phyloP scores from a whole-genome alignment of 1,139 yeast species.

The Zygosaccharomyces pseudobailii region DNA sequence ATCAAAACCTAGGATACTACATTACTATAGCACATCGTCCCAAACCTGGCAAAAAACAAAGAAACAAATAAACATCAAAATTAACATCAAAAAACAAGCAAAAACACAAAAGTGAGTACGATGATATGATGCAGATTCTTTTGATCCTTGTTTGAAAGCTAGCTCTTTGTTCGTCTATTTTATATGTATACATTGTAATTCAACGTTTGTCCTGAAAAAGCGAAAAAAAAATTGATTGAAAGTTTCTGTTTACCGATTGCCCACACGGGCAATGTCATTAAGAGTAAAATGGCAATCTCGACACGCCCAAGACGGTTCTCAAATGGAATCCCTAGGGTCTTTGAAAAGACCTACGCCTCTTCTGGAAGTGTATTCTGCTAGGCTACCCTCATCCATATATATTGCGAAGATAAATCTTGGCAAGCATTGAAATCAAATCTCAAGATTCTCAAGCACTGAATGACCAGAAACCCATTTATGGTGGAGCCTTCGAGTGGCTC shows the following conservation, averaged over 20 bases:
- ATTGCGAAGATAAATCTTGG: background rate
- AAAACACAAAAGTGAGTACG: background rate
- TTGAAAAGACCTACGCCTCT: background rate
- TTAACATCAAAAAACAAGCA: background rate
- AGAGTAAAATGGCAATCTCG: background rate
- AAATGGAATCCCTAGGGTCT: background rate
- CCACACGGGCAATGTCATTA: slow-evolving; percentile 1
- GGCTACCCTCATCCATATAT: background rate
- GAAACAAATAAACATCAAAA: slow-evolving; percentile 1
- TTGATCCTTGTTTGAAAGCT: background rate
- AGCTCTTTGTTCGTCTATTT: background rate
- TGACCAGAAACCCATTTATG: slow-evolving; percentile 34
- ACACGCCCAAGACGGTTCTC: background rate
- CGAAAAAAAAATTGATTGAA: background rate
- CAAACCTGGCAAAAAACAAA: slow-evolving; percentile 3
- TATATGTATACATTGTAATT: background rate
- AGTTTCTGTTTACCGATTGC: slow-evolving; percentile 1
- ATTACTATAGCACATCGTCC: slow-evolving; percentile 1
- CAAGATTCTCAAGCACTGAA: slow-evolving; percentile 6
- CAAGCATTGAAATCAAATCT: background rate
- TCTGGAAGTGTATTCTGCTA: background rate
- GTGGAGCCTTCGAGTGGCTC: slow-evolving; percentile 28
- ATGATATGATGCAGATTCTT: background rate
- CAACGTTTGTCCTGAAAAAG: background rate
- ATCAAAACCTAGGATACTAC: background rate